Evolutionary conservation across 2,329 filamentous ascomycete species (phyloP).

Genomic region (Fusarium sp.): DNA sequence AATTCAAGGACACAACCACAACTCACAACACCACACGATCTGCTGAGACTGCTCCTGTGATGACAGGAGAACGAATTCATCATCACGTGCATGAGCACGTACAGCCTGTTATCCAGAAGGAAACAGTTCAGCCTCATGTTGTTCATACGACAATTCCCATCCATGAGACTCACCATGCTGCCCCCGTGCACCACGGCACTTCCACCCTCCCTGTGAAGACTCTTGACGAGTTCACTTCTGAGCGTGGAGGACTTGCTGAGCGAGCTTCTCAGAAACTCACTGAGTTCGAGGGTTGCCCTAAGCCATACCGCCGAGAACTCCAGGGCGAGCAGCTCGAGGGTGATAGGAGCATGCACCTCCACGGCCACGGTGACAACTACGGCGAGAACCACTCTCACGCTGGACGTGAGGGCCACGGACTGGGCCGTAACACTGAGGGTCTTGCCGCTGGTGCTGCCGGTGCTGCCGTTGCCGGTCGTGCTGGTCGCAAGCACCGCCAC

Average conservation of each 20-base stretch:
- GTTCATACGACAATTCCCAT: conserved; percentile 80
- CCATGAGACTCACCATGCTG: conserved; percentile 78
- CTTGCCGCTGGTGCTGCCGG: conserved; percentile 30
- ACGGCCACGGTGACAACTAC: conserved; percentile 30
- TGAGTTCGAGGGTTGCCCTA: conserved; percentile 73
- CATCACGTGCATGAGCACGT: conserved; percentile 75
- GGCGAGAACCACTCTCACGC: conserved; percentile 16
- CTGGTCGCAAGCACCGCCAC: conserved; percentile 31
- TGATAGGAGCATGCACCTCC: conserved; percentile 39
- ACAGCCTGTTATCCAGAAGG: conserved; percentile 78
- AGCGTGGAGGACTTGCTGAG: conserved; percentile 63
- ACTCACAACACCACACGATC: conserved; percentile 51
- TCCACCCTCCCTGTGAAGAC: conserved; percentile 74
- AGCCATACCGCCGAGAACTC: conserved; percentile 41
- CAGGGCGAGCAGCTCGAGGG: conserved; percentile 28
- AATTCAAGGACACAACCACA: conserved; percentile 49
- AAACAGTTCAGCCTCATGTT: conserved; percentile 75
- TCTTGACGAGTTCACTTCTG: conserved; percentile 71
- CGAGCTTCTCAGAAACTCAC: conserved; percentile 67
- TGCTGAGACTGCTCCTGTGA: conserved; percentile 43
- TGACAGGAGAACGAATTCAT: conserved; percentile 52
- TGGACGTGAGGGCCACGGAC: conserved; percentile 20
- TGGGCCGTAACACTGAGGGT: conserved; percentile 24
- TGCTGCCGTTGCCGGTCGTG: conserved; percentile 15
- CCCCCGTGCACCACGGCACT: conserved; percentile 74